Evolutionary conservation across 2,329 filamentous ascomycete genomes (phyloP).

Genomic region (Fusarium camptoceras): DNA sequence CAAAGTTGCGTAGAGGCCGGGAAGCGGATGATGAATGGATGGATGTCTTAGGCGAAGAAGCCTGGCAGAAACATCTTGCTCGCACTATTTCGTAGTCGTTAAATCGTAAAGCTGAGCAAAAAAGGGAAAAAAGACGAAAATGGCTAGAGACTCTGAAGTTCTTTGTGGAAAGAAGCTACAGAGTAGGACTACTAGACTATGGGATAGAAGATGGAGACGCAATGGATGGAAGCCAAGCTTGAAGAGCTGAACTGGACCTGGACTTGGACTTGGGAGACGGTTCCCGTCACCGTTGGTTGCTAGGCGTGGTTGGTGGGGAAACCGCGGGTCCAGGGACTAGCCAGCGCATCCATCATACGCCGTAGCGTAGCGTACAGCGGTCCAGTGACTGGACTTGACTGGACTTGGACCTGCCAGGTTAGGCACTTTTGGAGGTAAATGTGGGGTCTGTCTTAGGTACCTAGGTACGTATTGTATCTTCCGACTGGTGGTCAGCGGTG

Average conservation of each 20-base stretch:
- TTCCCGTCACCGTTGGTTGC: constrained; percentile 30
- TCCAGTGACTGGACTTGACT: background rate
- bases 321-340: constrained; percentile 26
- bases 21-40: constrained; percentile 29
- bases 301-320: constrained; percentile 39
- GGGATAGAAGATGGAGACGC: constrained; percentile 6
- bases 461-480: constrained; percentile 17
- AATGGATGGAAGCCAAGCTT: constrained; percentile 21
- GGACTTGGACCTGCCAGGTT: constrained; percentile 29
- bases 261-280: constrained; percentile 9
- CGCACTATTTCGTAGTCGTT: background rate
- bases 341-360: constrained; percentile 30
- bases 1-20: constrained; percentile 7
- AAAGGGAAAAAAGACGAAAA: background rate
- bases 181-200: background rate
- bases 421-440: constrained; percentile 9
- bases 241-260: constrained; percentile 2
- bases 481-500: constrained; percentile 19
- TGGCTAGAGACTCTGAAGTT: background rate
- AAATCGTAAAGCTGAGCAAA: constrained; percentile 1
- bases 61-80: constrained; percentile 26
- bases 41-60: constrained; percentile 34
- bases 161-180: constrained; percentile 22
- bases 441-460: constrained; percentile 8
- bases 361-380: constrained; percentile 3